phyloP scores from a whole-genome alignment of 108 stramenopile species.

The Skeletonema costatum region DNA sequence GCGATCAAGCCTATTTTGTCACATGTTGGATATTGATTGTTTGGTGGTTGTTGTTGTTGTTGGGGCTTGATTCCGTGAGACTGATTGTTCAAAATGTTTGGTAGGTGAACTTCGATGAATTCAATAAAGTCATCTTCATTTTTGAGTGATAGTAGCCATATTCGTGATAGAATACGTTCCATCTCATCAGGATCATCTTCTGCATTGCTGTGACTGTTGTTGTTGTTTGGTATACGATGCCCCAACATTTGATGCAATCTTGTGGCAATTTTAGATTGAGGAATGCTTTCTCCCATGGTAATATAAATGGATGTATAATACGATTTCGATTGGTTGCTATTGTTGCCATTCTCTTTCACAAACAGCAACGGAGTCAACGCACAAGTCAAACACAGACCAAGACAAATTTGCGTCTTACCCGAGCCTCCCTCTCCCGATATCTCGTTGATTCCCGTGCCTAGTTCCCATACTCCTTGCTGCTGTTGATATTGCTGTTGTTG shows the following conservation, averaged over 20 bases:
- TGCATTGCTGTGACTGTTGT: neutral
- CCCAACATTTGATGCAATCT: conserved; percentile 35
- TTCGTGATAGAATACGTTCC: conserved; percentile 17
- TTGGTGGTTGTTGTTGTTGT: conserved; percentile 4
- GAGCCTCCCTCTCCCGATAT: conserved; percentile 71
- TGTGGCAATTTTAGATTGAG: conserved; percentile 32
- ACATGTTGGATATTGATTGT: conserved; percentile 10
- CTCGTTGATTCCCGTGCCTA: conserved; percentile 58
- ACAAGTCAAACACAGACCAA: conserved; percentile 54
- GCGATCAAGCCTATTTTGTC: conserved; percentile 47
- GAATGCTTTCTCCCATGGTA: conserved; percentile 48
- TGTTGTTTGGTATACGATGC: neutral
- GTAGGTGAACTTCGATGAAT: conserved; percentile 18
- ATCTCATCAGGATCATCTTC: neutral
- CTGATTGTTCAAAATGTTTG: conserved; percentile 11
- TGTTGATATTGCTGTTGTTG: neutral
- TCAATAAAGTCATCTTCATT: conserved; percentile 44
- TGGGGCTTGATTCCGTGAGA: neutral
- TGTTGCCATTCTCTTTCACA: neutral
- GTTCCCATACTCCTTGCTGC: conserved; percentile 27
- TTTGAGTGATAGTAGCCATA: conserved; percentile 13
- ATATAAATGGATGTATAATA: conserved; percentile 61
- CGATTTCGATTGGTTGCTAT: neutral
- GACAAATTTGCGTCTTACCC: conserved; percentile 76
- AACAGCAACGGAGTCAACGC: conserved; percentile 17